A percentile compares a stretch with the other conserved stretches of the same genome.
These are phyloP conservation scores for Saccharomycopsis malanga DNA, from an alignment of 805 yeast genomes.

Conservation along the genomic window DNA sequence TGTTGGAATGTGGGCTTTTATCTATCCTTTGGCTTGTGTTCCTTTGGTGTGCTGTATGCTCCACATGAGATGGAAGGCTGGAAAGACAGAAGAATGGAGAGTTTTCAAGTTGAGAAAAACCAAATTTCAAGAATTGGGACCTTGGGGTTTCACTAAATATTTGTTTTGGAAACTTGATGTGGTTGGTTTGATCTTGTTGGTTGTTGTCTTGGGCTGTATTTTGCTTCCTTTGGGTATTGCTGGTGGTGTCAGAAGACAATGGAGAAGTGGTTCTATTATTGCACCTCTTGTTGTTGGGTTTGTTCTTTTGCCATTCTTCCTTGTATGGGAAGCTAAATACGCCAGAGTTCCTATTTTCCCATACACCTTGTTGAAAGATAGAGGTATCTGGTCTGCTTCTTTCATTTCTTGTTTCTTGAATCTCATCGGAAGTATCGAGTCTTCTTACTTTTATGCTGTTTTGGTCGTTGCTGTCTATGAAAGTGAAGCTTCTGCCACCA, in stretches of 20 bases:
- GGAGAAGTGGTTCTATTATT: slow-evolving; percentile 57
- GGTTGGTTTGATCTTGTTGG: slow-evolving; percentile 51
- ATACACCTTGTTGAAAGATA: slow-evolving; percentile 48
- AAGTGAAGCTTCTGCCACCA: slow-evolving; percentile 53
- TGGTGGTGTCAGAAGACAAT: slow-evolving; percentile 48
- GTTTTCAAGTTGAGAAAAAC: slow-evolving; percentile 26
- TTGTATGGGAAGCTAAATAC: slow-evolving; percentile 49
- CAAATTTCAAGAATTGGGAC: slow-evolving; percentile 24
- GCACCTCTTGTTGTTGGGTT: slow-evolving; percentile 67
- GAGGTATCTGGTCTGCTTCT: slow-evolving; percentile 71
- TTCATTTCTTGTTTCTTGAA: slow-evolving; percentile 50
- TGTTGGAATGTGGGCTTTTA: slow-evolving; percentile 55
- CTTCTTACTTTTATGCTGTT: slow-evolving; percentile 61
- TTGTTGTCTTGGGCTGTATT: slow-evolving; percentile 53
- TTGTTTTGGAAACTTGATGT: slow-evolving; percentile 61
- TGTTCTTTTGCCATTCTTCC: slow-evolving; percentile 49
- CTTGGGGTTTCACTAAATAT: slow-evolving; percentile 28
- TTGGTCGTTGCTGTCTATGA: slow-evolving; percentile 57
- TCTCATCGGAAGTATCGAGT: slow-evolving; percentile 61
- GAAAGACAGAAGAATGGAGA: slow-evolving; percentile 36
- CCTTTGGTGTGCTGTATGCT: slow-evolving; percentile 38
- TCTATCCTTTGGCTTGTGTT: slow-evolving; percentile 44
- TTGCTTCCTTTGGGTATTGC: slow-evolving; percentile 72
- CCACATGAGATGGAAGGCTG: slow-evolving; percentile 43
- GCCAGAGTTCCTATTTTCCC: slow-evolving; percentile 64